phyloP scores from a whole-genome alignment of 306 rosid genomes.

The Pyrus betulifolia region DNA sequence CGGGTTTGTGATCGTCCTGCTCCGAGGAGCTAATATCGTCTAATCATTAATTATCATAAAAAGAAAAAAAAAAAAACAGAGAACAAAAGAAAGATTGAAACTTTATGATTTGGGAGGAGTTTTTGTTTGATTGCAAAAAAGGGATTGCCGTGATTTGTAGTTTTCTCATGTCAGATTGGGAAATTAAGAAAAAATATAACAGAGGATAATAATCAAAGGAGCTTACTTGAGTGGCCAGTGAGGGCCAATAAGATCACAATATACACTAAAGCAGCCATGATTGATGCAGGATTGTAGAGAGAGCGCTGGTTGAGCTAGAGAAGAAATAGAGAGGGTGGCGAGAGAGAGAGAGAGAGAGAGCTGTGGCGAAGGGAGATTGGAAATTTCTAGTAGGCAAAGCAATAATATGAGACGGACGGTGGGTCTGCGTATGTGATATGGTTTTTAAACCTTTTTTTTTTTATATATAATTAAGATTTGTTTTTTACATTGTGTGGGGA shows the following conservation, averaged over 20 bases:
- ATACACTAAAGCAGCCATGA: conserved; percentile 54
- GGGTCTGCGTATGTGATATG: conserved; percentile 11
- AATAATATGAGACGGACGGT: conserved; percentile 12
- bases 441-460: conserved; percentile 16
- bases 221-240: conserved; percentile 77
- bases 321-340: not conserved
- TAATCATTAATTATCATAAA: not conserved
- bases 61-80: not conserved
- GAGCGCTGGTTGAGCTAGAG: conserved; percentile 5
- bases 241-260: conserved; percentile 48
- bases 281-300: conserved; percentile 12
- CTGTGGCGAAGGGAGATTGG: not conserved
- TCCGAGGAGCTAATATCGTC: not conserved
- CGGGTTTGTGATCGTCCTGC: not conserved
- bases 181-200: not conserved
- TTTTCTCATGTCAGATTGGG: conserved; percentile 1
- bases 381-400: conserved; percentile 30
- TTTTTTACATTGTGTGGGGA: not conserved
- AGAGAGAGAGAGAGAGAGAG: conserved; percentile 5
- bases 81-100: not conserved
- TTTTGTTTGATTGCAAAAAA: not conserved
- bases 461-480: not conserved
- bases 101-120: not conserved
- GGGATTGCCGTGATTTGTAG: not conserved
- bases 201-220: not conserved